Evolutionary conservation across 306 rosid species (phyloP).

Genomic region (Prinsepia uniflora): DNA sequence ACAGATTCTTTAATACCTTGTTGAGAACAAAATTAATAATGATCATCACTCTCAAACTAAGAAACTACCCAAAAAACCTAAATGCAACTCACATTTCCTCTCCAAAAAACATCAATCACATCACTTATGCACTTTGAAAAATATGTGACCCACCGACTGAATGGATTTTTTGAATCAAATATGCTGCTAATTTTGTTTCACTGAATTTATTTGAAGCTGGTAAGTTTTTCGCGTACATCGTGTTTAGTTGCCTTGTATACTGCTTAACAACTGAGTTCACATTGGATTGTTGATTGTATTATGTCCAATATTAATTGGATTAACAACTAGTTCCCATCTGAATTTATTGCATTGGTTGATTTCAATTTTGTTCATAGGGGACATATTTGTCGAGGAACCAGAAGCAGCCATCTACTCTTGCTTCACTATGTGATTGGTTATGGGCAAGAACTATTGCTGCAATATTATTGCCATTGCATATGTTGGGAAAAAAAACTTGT

Average conservation of each 20-base stretch:
- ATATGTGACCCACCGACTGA: not conserved
- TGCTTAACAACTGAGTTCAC: not conserved
- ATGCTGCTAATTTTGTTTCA: not conserved
- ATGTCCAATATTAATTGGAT: not conserved
- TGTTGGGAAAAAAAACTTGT: constrained; percentile 69
- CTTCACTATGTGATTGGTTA: constrained; percentile 63
- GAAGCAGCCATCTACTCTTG: constrained; percentile 50
- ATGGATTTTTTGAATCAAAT: not conserved
- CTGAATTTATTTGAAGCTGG: not conserved
- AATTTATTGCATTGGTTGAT: constrained; percentile 18
- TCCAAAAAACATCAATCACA: not conserved
- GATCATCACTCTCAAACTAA: not conserved
- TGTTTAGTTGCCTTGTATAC: not conserved
- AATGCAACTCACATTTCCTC: not conserved
- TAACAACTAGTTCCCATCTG: constrained; percentile 2
- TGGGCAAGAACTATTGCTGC: constrained; percentile 74
- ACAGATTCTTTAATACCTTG: not conserved
- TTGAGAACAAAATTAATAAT: not conserved
- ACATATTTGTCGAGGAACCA: constrained; percentile 55
- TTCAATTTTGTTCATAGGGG: constrained; percentile 51
- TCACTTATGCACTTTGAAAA: not conserved
- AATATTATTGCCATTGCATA: constrained; percentile 70
- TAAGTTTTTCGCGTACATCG: not conserved
- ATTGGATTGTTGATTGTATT: not conserved
- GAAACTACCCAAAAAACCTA: not conserved